Evolutionary conservation across 192 early-diverging fungal species (phyloP).

Genomic region (Paraglomus brasilianum): DNA sequence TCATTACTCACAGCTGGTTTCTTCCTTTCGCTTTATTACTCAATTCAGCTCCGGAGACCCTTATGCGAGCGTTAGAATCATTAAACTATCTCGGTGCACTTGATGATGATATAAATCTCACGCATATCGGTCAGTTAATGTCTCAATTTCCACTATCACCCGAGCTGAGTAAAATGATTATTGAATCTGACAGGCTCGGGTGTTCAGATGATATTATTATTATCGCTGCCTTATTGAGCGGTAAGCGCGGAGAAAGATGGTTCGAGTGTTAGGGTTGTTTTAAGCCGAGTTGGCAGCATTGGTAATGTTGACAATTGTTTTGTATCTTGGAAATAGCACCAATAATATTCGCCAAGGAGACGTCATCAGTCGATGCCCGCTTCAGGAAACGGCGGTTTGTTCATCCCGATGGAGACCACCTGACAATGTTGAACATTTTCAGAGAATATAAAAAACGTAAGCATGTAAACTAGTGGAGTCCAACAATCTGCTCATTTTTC

Average conservation of each 20-base stretch:
- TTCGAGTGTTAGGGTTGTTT: neutral
- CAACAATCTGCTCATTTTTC: too few relatives aligned
- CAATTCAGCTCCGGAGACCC: neutral
- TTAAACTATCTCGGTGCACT: slow-evolving; percentile 87
- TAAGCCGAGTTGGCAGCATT: slow-evolving; percentile 6
- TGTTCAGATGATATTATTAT: neutral
- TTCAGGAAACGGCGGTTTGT: slow-evolving; percentile 80
- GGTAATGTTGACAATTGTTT: slow-evolving; percentile 39
- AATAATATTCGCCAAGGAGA: slow-evolving; percentile 83
- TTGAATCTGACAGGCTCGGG: slow-evolving; percentile 63
- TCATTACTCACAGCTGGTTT: too few relatives aligned
- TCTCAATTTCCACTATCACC: slow-evolving; percentile 92
- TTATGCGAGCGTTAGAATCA: slow-evolving; percentile 84
- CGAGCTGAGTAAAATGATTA: slow-evolving; percentile 81
- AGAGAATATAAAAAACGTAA: slow-evolving; percentile 69
- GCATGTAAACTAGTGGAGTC: too few relatives aligned
- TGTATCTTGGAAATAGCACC: slow-evolving; percentile 91
- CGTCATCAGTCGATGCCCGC: slow-evolving; percentile 81
- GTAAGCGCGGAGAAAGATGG: neutral
- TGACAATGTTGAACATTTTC: slow-evolving; percentile 87
- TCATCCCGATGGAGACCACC: slow-evolving; percentile 87
- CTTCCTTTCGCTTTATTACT: too few relatives aligned
- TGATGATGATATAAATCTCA: slow-evolving; percentile 76
- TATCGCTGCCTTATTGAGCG: too few relatives aligned
- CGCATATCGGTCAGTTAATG: slow-evolving; percentile 78